Percentiles rank a stretch among this genome's conserved stretches.
Evolutionary conservation across 164 flowering plant genomes (phyloP).

Genomic region (Cinnamomum chago): DNA sequence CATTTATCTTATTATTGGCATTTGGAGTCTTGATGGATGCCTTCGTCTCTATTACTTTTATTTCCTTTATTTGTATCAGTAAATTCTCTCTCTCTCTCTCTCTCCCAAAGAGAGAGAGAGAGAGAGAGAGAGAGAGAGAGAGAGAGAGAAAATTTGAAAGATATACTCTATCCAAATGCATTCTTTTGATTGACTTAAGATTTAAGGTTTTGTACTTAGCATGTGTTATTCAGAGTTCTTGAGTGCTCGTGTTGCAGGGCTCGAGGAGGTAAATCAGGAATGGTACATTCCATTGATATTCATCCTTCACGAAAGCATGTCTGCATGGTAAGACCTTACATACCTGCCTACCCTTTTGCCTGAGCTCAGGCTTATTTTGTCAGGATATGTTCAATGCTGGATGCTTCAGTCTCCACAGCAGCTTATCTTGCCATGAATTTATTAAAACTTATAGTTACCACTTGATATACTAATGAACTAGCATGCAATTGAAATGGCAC

Average conservation of each 20-base stretch:
- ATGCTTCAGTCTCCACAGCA: not conserved
- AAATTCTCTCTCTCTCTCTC: not conserved
- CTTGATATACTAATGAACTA: not conserved
- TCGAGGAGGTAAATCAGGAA: constrained; percentile 50
- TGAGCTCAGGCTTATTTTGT: not conserved
- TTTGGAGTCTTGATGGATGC: no score
- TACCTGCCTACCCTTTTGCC: not conserved
- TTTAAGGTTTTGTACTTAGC: not conserved
- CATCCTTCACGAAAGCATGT: constrained; percentile 92
- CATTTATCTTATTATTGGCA: no score
- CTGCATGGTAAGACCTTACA: constrained; percentile 50
- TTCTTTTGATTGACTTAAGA: not conserved
- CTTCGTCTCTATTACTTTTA: no score
- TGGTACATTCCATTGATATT: constrained; percentile 85
- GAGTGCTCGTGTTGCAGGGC: constrained; percentile 37
- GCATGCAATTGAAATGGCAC: not conserved
- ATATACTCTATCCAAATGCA: not conserved
- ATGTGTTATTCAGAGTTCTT: not conserved
- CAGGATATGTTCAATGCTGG: not conserved
- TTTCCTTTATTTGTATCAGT: not conserved
- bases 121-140: no score
- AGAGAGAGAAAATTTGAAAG: no score
- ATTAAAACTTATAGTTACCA: not conserved
- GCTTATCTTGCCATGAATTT: not conserved
- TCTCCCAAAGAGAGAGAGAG: no score